phyloP scores from a whole-genome alignment of 2,329 filamentous ascomycete genomes.

The Esteya vermicola region DNA sequence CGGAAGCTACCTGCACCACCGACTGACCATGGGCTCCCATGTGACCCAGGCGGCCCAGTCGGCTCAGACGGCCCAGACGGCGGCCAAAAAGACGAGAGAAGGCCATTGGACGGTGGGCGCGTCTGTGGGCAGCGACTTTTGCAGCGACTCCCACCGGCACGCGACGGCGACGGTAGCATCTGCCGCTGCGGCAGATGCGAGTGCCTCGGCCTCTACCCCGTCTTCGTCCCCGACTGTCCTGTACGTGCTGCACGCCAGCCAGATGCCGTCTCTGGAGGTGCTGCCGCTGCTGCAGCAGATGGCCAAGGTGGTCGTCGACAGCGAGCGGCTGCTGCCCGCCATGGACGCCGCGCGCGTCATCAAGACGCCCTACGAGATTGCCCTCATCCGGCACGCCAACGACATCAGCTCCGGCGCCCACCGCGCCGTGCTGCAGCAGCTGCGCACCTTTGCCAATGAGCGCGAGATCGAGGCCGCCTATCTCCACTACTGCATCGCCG shows the following conservation, averaged over 20 bases:
- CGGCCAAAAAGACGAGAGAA: too few species aligned
- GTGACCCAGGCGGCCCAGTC: too few species aligned
- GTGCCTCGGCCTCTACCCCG: slow-evolving; percentile 8
- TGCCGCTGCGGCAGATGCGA: slow-evolving; percentile 9
- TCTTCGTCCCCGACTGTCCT: slow-evolving; percentile 18
- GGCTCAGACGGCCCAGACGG: too few species aligned
- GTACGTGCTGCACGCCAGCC: slow-evolving; percentile 26
- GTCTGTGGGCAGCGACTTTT: neutral
- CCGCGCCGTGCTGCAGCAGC: slow-evolving; percentile 50
- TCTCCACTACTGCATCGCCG: slow-evolving; percentile 53
- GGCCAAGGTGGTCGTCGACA: slow-evolving; percentile 28
- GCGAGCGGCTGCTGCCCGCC: slow-evolving; percentile 43
- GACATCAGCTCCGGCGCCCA: slow-evolving; percentile 68
- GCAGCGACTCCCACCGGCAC: neutral
- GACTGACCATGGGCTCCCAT: slow-evolving; percentile 20
- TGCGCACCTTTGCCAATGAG: slow-evolving; percentile 57
- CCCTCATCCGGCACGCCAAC: slow-evolving; percentile 68
- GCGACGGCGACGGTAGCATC: slow-evolving; percentile 4
- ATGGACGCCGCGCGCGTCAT: slow-evolving; percentile 70
- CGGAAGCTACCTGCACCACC: slow-evolving; percentile 31
- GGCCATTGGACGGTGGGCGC: neutral
- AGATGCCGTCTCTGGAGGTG: too few species aligned
- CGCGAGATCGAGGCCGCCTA: slow-evolving; percentile 73
- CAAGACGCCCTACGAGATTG: slow-evolving; percentile 78
- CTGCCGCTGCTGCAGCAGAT: too few species aligned